Conservation (phyloP, 202 grass and related monocot genomes). For the Panicum virgatum region DNA sequence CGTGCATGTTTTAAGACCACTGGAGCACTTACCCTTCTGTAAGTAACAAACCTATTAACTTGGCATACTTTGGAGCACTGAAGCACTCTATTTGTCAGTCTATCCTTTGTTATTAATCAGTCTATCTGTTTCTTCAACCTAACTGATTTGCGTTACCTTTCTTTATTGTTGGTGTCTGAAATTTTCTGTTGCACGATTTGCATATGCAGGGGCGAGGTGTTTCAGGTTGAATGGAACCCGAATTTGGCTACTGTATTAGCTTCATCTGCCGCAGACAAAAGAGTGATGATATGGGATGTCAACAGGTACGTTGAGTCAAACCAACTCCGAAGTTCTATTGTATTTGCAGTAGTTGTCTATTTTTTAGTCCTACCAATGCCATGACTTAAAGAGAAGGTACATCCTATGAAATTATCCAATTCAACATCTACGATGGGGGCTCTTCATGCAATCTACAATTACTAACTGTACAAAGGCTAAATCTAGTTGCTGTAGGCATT, state of each 20-base stretch:
- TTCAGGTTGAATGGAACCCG: conserved; percentile 99
- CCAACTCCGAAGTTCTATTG: not conserved
- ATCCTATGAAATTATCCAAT: not conserved
- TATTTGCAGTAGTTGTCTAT: not conserved
- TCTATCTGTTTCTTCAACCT: not conserved
- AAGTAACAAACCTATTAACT: not conserved
- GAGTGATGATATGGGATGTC: conserved; percentile 87
- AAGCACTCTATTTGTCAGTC: not conserved
- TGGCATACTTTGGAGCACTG: not conserved
- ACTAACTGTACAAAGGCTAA: not conserved
- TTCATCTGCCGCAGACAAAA: conserved; percentile 81
- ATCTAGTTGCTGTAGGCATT: not conserved
- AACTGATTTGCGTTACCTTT: not conserved
- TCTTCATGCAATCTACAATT: not conserved
- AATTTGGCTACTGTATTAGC: conserved; percentile 81
- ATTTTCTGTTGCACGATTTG: conserved; percentile 23
- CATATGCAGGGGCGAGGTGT: conserved; percentile 62
- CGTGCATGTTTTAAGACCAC: not conserved
- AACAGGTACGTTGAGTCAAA: conserved; percentile 53
- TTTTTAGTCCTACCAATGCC: not conserved
- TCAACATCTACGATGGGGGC: not conserved
- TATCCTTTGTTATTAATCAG: not conserved
- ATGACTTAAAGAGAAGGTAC: not conserved
- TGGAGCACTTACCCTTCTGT: not conserved
- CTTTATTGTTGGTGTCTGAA: not conserved